phyloP scores from a whole-genome alignment of 2,329 filamentous ascomycete genomes.

The Cercospora janseana region DNA sequence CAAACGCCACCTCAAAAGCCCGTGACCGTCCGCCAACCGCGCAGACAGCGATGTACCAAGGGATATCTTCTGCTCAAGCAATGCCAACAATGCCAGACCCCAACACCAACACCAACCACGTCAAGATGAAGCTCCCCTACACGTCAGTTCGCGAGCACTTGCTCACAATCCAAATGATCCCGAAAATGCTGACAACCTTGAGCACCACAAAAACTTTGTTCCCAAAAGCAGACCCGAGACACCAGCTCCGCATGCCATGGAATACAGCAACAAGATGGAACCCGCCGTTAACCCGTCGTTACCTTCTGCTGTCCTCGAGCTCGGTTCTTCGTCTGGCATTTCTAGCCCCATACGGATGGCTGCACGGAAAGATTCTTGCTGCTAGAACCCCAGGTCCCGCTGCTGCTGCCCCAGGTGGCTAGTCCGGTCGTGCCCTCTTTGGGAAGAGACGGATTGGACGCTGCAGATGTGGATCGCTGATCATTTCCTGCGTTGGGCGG shows the following conservation, averaged over 20 bases:
- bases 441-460: conserved; percentile 54
- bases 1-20: neutral
- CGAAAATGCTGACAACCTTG: conserved; percentile 10
- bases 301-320: conserved; percentile 17
- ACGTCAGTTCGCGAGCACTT: conserved; percentile 5
- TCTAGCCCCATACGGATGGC: conserved; percentile 89
- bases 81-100: neutral
- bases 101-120: conserved; percentile 6
- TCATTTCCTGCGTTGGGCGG: conserved; percentile 51
- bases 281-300: conserved; percentile 23
- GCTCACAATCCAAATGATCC: conserved; percentile 1
- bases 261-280: conserved; percentile 21
- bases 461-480: conserved; percentile 57
- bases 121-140: neutral
- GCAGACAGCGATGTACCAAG: conserved; percentile 8
- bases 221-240: conserved; percentile 15
- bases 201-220: conserved; percentile 8
- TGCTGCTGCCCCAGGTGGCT: conserved; percentile 74
- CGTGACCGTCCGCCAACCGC: neutral
- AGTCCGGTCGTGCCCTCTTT: conserved; percentile 46
- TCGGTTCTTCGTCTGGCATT: conserved; percentile 10
- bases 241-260: conserved; percentile 25
- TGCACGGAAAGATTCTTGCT: conserved; percentile 76
- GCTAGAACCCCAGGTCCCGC: conserved; percentile 74
- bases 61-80: conserved; percentile 13